A percentile compares a stretch with the other conserved stretches of the same genome.
Conservation (phyloP, 805 yeast genomes). For the Pichia nakasei region DNA sequence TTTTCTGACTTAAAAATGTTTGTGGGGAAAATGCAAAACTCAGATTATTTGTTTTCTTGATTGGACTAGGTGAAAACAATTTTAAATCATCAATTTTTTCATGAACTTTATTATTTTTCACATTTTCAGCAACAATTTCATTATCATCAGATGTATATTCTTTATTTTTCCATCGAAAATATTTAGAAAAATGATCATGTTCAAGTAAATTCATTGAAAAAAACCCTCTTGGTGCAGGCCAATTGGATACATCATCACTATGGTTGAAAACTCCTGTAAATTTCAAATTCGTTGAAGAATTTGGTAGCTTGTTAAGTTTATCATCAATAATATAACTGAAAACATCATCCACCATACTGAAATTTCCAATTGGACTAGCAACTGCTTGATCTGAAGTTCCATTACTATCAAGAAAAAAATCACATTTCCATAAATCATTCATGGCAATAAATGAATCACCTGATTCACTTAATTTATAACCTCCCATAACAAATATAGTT, state of each 20-base stretch:
- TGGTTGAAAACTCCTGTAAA: constrained; percentile 22
- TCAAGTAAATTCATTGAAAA: constrained; percentile 19
- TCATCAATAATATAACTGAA: constrained; percentile 15
- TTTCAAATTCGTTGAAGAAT: background rate
- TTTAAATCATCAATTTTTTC: background rate
- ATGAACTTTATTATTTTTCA: background rate
- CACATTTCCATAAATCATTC: constrained; percentile 28
- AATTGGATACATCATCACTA: constrained; percentile 11
- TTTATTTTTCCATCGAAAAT: constrained; percentile 3
- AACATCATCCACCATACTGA: constrained; percentile 16
- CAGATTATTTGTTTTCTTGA: background rate
- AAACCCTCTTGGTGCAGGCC: constrained; percentile 28
- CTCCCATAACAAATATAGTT: constrained; percentile 38
- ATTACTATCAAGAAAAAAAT: constrained; percentile 26
- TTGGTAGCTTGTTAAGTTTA: constrained; percentile 12
- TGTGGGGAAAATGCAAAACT: background rate
- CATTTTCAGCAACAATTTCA: background rate
- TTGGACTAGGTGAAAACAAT: background rate
- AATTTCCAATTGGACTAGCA: constrained; percentile 25
- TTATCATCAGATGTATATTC: background rate
- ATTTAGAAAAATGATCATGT: constrained; percentile 5
- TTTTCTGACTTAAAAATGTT: background rate
- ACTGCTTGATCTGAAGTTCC: constrained; percentile 24
- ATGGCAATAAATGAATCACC: constrained; percentile 22
- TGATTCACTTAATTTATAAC: constrained; percentile 32